Evolutionary conservation across 352 stramenopile genomes (phyloP), one percentile per base, ranked within the genome.

Genomic region (Saprolegnia diclina): DNA sequence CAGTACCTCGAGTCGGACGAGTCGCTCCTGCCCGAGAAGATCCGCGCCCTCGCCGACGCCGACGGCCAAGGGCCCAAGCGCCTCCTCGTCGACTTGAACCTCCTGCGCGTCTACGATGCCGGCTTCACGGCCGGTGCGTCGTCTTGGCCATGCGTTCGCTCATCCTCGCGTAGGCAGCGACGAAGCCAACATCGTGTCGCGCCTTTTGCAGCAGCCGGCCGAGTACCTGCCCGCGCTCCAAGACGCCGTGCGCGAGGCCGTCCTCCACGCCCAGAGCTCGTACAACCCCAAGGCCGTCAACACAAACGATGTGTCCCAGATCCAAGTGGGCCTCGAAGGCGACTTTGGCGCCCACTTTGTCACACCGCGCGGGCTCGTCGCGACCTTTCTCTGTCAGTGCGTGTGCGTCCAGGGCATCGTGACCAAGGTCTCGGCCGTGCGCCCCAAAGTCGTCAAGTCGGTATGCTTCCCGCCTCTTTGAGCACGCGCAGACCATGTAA

Each of bases 331-430:
- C 35, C 96, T 98, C 50, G 84, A 92, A 35, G 97, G 97, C 32
- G 88, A 95, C 64, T 97, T 99, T 57, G 94, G 92, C 13, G 80
- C 90, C 61, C 79, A 94, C 71, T 90, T 98, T 48, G 87, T 98
- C 18, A 97, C 88, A 71, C 97, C 97, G n/a, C 87, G 97, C 42
- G 87, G 89, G 0, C 80, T 99, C 29, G 83, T 93, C 9, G 93
- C 93, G 10, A 85, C 77, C 6, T 94, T 94, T 40, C 76, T 99
- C 11, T 92, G 91, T 10, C 87, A 97, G 63, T 88, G 99, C 68
- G 96, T 99, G 45, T 99, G 96, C 72, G 95, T 99, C 0, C 96
- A 99, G 74, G 97, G 98, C 16, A 99, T 99, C 66, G 96, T 99
- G 24, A 99, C 97, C 18, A 99, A 99, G 80, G 96, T 92, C 83